phyloP scores from a whole-genome alignment of 768 basidiomycete genomes.

The Suillus placidus region DNA sequence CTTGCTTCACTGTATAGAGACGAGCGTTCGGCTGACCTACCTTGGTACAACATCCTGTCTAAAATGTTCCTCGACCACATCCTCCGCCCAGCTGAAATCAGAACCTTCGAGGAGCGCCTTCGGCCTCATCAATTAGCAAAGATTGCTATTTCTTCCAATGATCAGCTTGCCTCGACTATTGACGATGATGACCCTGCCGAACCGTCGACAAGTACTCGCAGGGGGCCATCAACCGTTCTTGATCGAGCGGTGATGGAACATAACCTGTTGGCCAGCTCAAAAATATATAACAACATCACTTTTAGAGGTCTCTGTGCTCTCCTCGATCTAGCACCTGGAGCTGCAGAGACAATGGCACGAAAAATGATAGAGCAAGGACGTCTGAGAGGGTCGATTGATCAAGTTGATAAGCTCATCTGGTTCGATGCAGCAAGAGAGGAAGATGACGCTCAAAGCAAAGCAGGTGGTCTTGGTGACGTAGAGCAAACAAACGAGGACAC shows the following conservation, averaged over 20 bases:
- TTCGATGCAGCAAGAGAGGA: slow-evolving; percentile 89
- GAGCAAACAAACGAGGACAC: slow-evolving; percentile 88
- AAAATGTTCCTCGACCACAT: slow-evolving; percentile 99
- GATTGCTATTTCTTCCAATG: slow-evolving; percentile 82
- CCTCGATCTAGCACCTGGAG: slow-evolving; percentile 86
- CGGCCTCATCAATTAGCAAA: slow-evolving; percentile 95
- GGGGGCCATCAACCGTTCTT: slow-evolving; percentile 92
- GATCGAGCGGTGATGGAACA: slow-evolving; percentile 99
- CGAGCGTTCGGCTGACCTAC: slow-evolving; percentile 80
- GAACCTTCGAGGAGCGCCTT: slow-evolving; percentile 85
- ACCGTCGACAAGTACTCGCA: slow-evolving; percentile 69
- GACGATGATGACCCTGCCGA: slow-evolving; percentile 59
- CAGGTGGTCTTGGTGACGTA: slow-evolving; percentile 87
- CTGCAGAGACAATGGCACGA: slow-evolving; percentile 96
- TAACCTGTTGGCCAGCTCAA: slow-evolving; percentile 94
- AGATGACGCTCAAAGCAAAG: slow-evolving; percentile 92
- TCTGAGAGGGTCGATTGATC: slow-evolving; percentile 90
- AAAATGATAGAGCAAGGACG: slow-evolving; percentile 99
- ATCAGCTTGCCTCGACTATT: slow-evolving; percentile 70
- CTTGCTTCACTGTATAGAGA: slow-evolving; percentile 93
- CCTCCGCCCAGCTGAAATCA: slow-evolving; percentile 85
- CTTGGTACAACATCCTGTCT: slow-evolving; percentile 85
- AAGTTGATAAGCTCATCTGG: slow-evolving; percentile 92
- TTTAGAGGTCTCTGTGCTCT: slow-evolving; percentile 92
- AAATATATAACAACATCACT: slow-evolving; percentile 97